Evolutionary conservation across 2,329 filamentous ascomycete genomes (phyloP), one percentile per base, ranked within the genome.

Genomic region (Metarhizium brunneum): DNA sequence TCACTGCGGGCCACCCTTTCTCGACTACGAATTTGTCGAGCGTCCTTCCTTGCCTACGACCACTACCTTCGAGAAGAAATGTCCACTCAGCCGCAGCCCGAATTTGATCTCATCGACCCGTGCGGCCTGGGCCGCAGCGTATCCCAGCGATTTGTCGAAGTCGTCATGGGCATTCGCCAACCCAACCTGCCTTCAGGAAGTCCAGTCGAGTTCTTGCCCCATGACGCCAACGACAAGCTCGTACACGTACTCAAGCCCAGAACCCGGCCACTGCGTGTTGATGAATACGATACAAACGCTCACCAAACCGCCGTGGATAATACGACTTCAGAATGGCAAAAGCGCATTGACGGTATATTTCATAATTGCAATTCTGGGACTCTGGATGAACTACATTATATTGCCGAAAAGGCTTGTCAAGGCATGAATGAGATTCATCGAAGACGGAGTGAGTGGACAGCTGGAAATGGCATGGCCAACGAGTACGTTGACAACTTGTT

Each of bases 101-200:
- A 66, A 3, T 74, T 75, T 54, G 75, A 77, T 61, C 61, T 74
- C 42, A 58, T 62, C 30, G 75, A 78, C 57, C 75, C 75, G 6
- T 70, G 71, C 53, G 68, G 70, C 2, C 66, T 74, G 29, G 66
- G 66, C 11, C 69, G 75, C 45, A 68, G 65, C 55, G 54, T 77
- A 20, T 72, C 73, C 25, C 72, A 76, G 62, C 74, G 75, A 51
- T 77, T 77, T 57, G 73, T 77, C 54, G 75, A 77, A 58, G 72
- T 76, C 4, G 70, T 69, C 38, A 68, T 63, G 57, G 75, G 75
- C 32, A 61, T 73, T 38, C 59, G 63, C 49, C 75, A 77, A 56
- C 72, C 73, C 16, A 59, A 63, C 25, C 60, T 63, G 18, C 62
- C 66, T 1, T 63, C 64, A 2, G 69, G 71, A 25, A 62, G 69